Base-by-base conservation (phyloP, 1,284 basidiomycete genomes). In the Cutaneotrichosporon cyanovorans region DNA sequence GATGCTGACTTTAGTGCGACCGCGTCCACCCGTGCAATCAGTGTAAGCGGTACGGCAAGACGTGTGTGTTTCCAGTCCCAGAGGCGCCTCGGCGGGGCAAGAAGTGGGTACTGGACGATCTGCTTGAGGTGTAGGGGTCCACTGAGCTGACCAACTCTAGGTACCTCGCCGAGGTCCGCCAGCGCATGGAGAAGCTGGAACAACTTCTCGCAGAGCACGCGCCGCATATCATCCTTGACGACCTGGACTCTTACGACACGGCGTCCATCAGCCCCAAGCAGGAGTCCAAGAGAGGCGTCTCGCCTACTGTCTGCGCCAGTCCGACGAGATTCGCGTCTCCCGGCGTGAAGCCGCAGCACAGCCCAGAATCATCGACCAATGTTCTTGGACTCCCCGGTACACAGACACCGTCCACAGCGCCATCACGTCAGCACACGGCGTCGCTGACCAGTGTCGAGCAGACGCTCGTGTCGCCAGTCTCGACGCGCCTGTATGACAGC, bases 161-260 rank as follows among this genome's bases (percentile, higher is more conserved):
- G 43, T 57, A 59, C 37, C 43, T 60, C n/a, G 49, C 51, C 28
- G 50, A 54, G n/a, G 53, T 55, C 6, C 46, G 54, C 18, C 43
- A 48, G 9, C 48, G 52, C 2, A 51, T 59, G 16, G 46, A 46
- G 12, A 28, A 42, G 10, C 46, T 60, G 7, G 51, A 60, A 18
- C 40, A 34, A 7, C 38, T 55, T 8, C 44, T 60, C 5, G 36
- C 40, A 3, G 33, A 45, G 34, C 43, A 48, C 25, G 51, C 45
- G 1, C 47, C 51, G 1, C 46, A 55, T 23, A 32, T 52, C 42
- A 9, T 41, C 16, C 14, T 50, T 21, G 40, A 58, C 25, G 46
- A 45, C 8, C 22, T 33, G 9, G 32, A 34, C 12, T 7, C 25
- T 12, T 7, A 7, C 8, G 25, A 28, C 8, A 28, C 25, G 8